Evolutionary conservation across 2,329 filamentous ascomycete genomes (phyloP), one percentile per base, ranked within the genome.

Genomic region (Penicillium sp.): DNA sequence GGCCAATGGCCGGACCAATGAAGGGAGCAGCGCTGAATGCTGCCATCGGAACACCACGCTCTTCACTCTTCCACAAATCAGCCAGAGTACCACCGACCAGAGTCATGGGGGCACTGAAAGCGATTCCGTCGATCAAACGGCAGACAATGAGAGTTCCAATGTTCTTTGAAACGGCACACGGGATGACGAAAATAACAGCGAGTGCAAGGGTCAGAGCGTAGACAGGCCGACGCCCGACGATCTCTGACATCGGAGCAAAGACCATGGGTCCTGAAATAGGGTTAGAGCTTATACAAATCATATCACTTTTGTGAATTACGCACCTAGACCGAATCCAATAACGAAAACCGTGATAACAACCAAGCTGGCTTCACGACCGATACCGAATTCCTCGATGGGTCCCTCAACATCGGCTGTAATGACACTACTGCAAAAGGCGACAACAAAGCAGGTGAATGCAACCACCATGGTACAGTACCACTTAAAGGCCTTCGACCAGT

Each of bases 391-490:
- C 15, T 80, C 61, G 1, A 73, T 66, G 0, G 88, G 81, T 1
- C 83, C 85, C 2, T 64, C 71, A 3, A 94, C 74, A 63, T 89
- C 85, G 10, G 88, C 81, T 0, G 88, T 94, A 63, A 94, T 83
- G 57, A 94, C 83, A 45, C 82, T 81, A 43, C 83, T 88, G 22
- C 76, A 74, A 50, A 88, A 81, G 0, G 84, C 83, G 39, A 87
- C 84, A 35, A 86, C 82, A 63, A 88, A 88, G 62, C 84, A 88
- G 2, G 84, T 87, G 21, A 79, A 55, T 1, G 88, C 85, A 0
- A 95, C 87, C 15, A 88, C 81, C 84, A 94, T 88, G 22, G 88
- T 95, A 63, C 81, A 84, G 62, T 84, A 87, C 87, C 87, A 91
- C 69, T 90, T 93, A 67, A 74, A 84, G 1, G 70, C 73, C 67